Evolutionary conservation across 2,329 filamentous ascomycete genomes (phyloP), one percentile per base, ranked within the genome.

Genomic region (Xylaria sp.): DNA sequence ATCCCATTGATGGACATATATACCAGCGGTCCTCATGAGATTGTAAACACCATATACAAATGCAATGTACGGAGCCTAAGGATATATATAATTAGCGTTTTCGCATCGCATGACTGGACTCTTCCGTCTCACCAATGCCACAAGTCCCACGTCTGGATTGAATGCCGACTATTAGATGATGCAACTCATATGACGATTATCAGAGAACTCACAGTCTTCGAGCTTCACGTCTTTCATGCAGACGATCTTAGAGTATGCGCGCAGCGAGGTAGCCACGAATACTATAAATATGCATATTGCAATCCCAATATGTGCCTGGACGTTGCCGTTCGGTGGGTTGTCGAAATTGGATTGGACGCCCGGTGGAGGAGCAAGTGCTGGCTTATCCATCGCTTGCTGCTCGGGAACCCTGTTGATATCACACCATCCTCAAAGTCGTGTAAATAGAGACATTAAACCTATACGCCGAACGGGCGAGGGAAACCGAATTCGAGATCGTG

Each of bases 1-100:
- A 51, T 76, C 63, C 75, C 75, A 76, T 15, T 71, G 69, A 28
- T 76, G 73, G 8, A 75, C 73, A 18, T 69, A 75, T 23, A 68
- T 64, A 1, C 75, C 75, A 15, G 66, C 60, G 5, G 60, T 60
- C 0, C 55, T 46, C 43, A 70, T 55, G 15, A 76, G 43, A 6
- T 57, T 58, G 28, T 73, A 75, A 2, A 69, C 61, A 12, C 71
- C 58, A 23, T 69, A 72, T 57, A 75, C 59, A 48, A 68, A 69
- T 13, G 56, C 56, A 25, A 73, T 20, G 59, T 73, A 76, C 13
- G 71, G 74, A 1, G 64, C 60, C 68, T 72, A 28, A 20, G 7
- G 10, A 39, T n/a, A 54, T 15, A 8, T 23, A n/a, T 60, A n/a
- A 43, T 69, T 7, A 64, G 43, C 23, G 62, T 4, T 46, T 33